phyloP scores from a whole-genome alignment of 2,329 filamentous ascomycete species.

The Fonsecaea multimorphosa region DNA sequence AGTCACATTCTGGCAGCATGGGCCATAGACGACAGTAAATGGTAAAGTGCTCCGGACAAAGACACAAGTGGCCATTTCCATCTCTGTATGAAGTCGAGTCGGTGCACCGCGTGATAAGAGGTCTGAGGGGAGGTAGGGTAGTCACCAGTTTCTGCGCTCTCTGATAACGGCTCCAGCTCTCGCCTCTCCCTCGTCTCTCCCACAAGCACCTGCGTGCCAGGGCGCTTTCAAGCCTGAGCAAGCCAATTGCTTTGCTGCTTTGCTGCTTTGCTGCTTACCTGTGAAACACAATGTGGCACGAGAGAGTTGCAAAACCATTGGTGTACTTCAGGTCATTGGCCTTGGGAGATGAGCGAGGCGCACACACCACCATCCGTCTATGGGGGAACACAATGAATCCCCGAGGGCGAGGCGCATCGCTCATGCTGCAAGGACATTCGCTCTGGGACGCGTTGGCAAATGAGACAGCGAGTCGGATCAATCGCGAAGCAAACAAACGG shows the following conservation, averaged over 20 bases:
- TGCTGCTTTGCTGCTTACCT: neutral
- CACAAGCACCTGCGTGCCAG: too few relatives aligned
- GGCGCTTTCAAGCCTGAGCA: neutral
- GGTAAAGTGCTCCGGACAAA: too few relatives aligned
- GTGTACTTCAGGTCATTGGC: neutral
- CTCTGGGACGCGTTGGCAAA: neutral
- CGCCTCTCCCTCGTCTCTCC: neutral
- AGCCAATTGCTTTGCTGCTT: neutral
- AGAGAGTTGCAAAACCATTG: neutral
- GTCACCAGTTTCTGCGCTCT: neutral
- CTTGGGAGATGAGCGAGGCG: neutral
- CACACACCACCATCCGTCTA: neutral
- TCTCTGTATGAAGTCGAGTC: neutral
- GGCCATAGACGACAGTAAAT: neutral
- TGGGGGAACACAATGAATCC: neutral
- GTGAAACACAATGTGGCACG: neutral
- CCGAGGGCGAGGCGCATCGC: neutral
- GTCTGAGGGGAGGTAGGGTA: neutral
- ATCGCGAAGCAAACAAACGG: neutral
- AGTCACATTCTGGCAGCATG: neutral
- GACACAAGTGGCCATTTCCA: too few relatives aligned
- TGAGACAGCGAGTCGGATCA: neutral
- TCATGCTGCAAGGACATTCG: neutral
- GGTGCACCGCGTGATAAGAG: neutral
- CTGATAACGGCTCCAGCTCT: neutral